Conservation (phyloP, 345 rosid genomes). For the Pseudoturritis turrita region DNA sequence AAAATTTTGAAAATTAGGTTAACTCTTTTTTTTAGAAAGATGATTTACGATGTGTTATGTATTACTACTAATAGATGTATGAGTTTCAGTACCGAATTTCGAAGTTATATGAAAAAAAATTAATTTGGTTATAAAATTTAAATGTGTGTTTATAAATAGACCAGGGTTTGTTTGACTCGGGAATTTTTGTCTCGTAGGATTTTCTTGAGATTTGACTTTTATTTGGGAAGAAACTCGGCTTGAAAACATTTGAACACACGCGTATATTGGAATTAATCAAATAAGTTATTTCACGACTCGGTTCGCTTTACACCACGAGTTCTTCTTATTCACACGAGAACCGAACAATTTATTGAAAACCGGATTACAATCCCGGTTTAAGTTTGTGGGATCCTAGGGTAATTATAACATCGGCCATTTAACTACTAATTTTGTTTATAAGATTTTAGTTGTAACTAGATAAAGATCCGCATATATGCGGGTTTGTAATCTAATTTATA, state of each 20-base stretch:
- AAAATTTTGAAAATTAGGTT: not conserved
- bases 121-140: not conserved
- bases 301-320: constrained; percentile 1
- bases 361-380: not conserved
- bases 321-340: constrained; percentile 12
- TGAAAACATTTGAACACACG: not conserved
- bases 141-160: not conserved
- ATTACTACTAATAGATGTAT: too few relatives aligned
- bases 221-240: not conserved
- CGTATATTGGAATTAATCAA: constrained; percentile 11
- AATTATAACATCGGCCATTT: too few relatives aligned
- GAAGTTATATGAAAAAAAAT: too few relatives aligned
- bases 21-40: too few relatives aligned
- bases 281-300: not conserved
- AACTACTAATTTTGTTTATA: not conserved
- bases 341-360: not conserved
- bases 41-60: too few relatives aligned
- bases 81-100: too few relatives aligned
- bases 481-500: too few relatives aligned
- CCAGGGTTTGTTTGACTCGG: not conserved
- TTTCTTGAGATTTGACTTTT: constrained; percentile 22
- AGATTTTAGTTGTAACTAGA: not conserved
- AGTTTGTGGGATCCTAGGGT: not conserved
- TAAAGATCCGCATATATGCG: too few relatives aligned
- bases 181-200: not conserved